Evolutionary conservation across 2,329 filamentous ascomycete genomes (phyloP).

Genomic region (Trichophyton verrucosum): DNA sequence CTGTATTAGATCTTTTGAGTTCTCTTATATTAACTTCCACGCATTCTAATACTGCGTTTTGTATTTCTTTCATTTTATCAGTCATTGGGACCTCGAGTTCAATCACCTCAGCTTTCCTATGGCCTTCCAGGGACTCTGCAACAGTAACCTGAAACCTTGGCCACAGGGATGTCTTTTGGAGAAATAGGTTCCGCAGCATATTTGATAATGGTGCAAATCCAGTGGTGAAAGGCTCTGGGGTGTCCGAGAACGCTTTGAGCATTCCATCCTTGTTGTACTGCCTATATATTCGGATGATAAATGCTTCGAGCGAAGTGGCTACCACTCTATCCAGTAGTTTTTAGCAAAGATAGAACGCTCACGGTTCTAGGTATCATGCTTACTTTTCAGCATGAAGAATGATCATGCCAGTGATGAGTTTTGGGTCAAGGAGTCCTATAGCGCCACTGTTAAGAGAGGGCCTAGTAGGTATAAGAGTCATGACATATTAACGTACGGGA

Average conservation of each 20-base stretch:
- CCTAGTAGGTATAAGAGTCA: neutral
- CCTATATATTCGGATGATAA: conserved; percentile 84
- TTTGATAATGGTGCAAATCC: conserved; percentile 79
- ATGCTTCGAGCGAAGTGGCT: conserved; percentile 82
- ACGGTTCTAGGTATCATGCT: conserved; percentile 3
- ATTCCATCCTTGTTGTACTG: conserved; percentile 92
- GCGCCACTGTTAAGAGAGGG: conserved; percentile 10
- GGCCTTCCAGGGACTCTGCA: conserved; percentile 77
- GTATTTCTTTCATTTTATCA: conserved; percentile 81
- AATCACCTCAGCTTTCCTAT: conserved; percentile 89
- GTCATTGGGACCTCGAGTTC: conserved; percentile 96
- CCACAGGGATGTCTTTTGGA: conserved; percentile 80
- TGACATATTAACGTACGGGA: conserved; percentile 39
- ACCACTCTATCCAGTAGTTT: conserved; percentile 43
- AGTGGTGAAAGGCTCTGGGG: conserved; percentile 75
- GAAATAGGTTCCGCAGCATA: conserved; percentile 85
- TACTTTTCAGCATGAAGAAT: conserved; percentile 72
- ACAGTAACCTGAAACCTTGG: conserved; percentile 88
- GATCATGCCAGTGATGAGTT: conserved; percentile 75
- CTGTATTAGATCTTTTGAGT: conserved; percentile 78
- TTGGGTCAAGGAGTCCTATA: conserved; percentile 55
- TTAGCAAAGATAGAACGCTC: neutral
- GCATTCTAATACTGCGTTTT: conserved; percentile 88
- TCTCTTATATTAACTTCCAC: conserved; percentile 91
- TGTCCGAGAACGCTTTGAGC: conserved; percentile 90